A percentile compares a stretch with the other conserved stretches of the same genome.
Conservation (phyloP, 257 asterid genomes). For the Nicotiana attenuata region DNA sequence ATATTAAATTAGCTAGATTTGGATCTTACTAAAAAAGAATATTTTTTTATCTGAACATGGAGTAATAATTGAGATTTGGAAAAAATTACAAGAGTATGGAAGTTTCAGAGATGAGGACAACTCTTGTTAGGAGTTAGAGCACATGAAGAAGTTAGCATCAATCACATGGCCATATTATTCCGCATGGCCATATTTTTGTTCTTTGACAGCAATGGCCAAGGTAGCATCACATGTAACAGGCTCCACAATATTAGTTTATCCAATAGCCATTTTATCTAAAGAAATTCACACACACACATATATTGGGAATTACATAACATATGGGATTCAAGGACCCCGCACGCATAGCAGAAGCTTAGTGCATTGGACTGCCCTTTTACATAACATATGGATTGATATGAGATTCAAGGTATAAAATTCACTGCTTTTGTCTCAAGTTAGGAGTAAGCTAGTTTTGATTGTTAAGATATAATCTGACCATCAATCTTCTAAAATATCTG, state of each 20-base stretch:
- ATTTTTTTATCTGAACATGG: constrained; percentile 19
- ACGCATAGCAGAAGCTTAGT: too few species aligned
- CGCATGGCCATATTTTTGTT: neutral
- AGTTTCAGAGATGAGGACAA: constrained; percentile 8
- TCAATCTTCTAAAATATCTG: neutral
- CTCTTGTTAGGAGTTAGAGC: neutral
- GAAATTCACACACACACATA: too few species aligned
- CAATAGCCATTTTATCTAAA: neutral
- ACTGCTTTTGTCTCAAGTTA: neutral
- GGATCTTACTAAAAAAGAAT: neutral
- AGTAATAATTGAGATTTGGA: constrained; percentile 22
- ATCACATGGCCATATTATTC: neutral
- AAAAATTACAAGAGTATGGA: constrained; percentile 4
- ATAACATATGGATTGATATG: neutral
- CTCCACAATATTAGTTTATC: neutral
- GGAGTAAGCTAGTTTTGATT: neutral
- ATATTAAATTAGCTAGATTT: neutral
- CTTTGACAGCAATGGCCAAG: neutral
- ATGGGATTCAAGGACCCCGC: too few species aligned
- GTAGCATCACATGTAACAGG: neutral
- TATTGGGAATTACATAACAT: neutral
- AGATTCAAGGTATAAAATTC: neutral
- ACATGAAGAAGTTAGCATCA: neutral
- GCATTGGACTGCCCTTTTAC: too few species aligned
- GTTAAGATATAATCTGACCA: neutral